Evolutionary conservation across 2,329 filamentous ascomycete species (phyloP), one percentile per base, ranked within the genome.

Genomic region (Ophiostoma piceae): DNA sequence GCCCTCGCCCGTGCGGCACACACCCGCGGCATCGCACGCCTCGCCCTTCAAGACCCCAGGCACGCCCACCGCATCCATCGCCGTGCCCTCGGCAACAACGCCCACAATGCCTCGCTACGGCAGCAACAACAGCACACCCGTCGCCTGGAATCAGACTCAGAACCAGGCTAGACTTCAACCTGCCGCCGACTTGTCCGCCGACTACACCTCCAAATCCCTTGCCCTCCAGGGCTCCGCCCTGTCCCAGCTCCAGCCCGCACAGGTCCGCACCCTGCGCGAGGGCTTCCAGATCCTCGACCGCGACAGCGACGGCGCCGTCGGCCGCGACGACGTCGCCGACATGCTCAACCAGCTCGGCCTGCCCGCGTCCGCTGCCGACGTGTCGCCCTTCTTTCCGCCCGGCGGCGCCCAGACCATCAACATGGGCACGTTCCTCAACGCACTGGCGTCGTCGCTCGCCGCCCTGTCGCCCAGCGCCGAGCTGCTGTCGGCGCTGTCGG

Each of bases 211-310:
- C 4, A 41, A 66, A 1, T n/a, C 37, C 16, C 19, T 57, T n/a
- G 47, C 39, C 35, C 35, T 39, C 1, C 37, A 81, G 69, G 82
- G 83, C 43, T 87, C 84, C 74, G 83, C 88, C 16, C 82, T 93
- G 64, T 88, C 89, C 2, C 90, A 91, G 76, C 80, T 98, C 60
- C 91, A 94, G 51, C 88, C 92, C 2, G 84, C 91, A 2, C 92
- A 97, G 75, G 88, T 97, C 47, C 88, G 94, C 76, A 92, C 92
- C 75, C 86, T 99, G 79, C 88, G 95, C 72, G 94, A 98, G 77
- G 92, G 91, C 0, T 99, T 98, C 79, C 92, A 96, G 79, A 93
- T 97, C 71, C 84, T 99, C 66, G 95, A 98, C 79, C 86, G 92
- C 71, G 90, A 95, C 79, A 94, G 92, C 76, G 92, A 95, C 76